These are phyloP conservation scores for Phyllosticta citrichinensis DNA, from an alignment of 2,329 filamentous ascomycete genomes.

Conservation along the genomic window DNA sequence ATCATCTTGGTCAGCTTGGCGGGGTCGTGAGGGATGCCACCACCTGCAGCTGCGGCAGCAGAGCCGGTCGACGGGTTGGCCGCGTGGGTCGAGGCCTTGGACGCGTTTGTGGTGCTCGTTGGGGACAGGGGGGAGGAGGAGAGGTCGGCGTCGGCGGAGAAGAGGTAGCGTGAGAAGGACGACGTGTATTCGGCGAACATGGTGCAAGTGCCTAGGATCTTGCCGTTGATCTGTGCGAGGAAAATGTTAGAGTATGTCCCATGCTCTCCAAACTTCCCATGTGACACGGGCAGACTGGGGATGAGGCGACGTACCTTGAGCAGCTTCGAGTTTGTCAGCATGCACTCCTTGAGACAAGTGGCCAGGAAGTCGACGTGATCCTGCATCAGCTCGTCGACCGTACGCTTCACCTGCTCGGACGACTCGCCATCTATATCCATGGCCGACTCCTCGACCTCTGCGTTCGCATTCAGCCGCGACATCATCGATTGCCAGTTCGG, in stretches of 20 bases:
- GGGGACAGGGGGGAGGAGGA: slow-evolving; percentile 12
- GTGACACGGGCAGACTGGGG: slow-evolving; percentile 4
- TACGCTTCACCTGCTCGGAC: slow-evolving; percentile 51
- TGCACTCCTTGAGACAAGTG: slow-evolving; percentile 96
- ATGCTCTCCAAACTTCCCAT: not conserved
- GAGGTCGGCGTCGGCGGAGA: slow-evolving; percentile 56
- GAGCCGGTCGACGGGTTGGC: not conserved
- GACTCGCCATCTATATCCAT: slow-evolving; percentile 18
- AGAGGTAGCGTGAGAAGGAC: slow-evolving; percentile 74
- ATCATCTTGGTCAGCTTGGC: slow-evolving; percentile 63
- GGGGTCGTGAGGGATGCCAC: slow-evolving; percentile 43
- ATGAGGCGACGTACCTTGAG: slow-evolving; percentile 54
- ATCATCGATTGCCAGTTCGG: slow-evolving; percentile 94
- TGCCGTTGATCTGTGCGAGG: slow-evolving; percentile 78
- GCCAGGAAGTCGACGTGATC: slow-evolving; percentile 97
- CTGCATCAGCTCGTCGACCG: slow-evolving; percentile 96
- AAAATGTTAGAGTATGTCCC: not conserved
- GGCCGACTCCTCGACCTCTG: slow-evolving; percentile 11
- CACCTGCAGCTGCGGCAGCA: not conserved
- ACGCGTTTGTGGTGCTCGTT: slow-evolving; percentile 13
- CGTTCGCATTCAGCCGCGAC: slow-evolving; percentile 57
- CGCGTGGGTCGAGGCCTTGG: slow-evolving; percentile 17
- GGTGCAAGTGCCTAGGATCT: slow-evolving; percentile 90
- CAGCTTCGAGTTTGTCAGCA: slow-evolving; percentile 94
- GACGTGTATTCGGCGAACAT: slow-evolving; percentile 88